Conservation (phyloP, 2,329 filamentous ascomycete species). For the Talaromyces sp. region DNA sequence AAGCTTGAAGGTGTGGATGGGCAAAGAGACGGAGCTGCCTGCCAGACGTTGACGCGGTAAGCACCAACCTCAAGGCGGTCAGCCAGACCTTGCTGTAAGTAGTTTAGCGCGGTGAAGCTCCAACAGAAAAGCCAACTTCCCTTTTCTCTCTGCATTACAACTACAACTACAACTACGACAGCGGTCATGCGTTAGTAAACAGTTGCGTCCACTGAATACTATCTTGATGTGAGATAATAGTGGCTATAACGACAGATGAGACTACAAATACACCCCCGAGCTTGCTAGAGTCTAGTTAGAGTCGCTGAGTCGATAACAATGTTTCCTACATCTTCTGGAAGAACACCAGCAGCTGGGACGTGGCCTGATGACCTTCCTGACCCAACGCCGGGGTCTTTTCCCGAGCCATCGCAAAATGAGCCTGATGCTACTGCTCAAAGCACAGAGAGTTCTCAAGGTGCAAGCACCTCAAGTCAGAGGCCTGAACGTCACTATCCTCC, state of each 20-base stretch:
- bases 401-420: slow-evolving; percentile 7
- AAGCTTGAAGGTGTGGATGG: slow-evolving; percentile 23
- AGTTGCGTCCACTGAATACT: not conserved
- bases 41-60: slow-evolving; percentile 32
- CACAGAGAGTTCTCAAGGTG: slow-evolving; percentile 17
- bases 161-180: not conserved
- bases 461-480: slow-evolving; percentile 17
- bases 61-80: slow-evolving; percentile 16
- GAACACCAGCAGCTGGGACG: slow-evolving; percentile 6
- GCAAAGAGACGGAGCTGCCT: slow-evolving; percentile 19
- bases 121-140: slow-evolving; percentile 1
- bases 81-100: slow-evolving; percentile 6
- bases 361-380: slow-evolving; percentile 15
- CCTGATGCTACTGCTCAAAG: slow-evolving; percentile 16
- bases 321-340: not conserved
- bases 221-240: not conserved
- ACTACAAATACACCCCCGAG: not conserved
- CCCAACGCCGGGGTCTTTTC: not conserved
- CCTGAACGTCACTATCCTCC: slow-evolving; percentile 56
- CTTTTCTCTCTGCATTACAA: slow-evolving; percentile 14
- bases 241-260: not conserved
- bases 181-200: not conserved
- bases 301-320: not conserved
- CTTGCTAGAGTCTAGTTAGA: not conserved
- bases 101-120: slow-evolving; percentile 10